phyloP scores from a whole-genome alignment of 768 basidiomycete species.

The Collybia nuda region DNA sequence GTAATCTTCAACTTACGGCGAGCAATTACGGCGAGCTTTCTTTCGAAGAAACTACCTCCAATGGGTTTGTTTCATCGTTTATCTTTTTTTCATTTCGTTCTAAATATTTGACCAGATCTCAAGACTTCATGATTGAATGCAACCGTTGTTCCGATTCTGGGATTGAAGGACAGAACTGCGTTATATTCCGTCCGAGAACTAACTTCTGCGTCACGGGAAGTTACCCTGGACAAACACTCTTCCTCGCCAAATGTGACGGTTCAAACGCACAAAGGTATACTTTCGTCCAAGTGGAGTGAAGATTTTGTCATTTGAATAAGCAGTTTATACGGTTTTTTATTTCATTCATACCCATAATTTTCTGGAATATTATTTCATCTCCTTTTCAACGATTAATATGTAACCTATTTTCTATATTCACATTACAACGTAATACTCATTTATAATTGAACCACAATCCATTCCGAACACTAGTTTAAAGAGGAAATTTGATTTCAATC shows the following conservation, averaged over 20 bases:
- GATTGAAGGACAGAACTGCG: background rate
- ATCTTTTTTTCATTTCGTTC: too few species aligned
- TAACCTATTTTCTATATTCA: too few species aligned
- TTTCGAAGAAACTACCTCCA: background rate
- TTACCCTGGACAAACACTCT: background rate
- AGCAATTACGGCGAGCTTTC: background rate
- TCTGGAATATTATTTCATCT: too few species aligned
- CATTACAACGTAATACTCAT: too few species aligned
- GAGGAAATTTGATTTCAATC: too few species aligned
- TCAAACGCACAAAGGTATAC: background rate
- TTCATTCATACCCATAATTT: too few species aligned
- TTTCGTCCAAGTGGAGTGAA: background rate
- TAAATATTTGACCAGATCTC: background rate
- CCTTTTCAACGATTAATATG: too few species aligned
- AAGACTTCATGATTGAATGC: constrained; percentile 4
- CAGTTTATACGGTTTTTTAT: too few species aligned
- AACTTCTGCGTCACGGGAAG: constrained; percentile 4
- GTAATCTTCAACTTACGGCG: background rate
- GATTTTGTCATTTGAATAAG: too few species aligned
- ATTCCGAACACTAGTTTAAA: too few species aligned
- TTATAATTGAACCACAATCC: too few species aligned
- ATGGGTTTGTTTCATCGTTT: too few species aligned
- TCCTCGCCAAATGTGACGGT: constrained; percentile 1
- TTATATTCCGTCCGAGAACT: background rate
- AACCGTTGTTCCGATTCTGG: background rate